Base-by-base conservation (phyloP, 352 stramenopile species). In the Phytopythium chamaehyphon region DNA sequence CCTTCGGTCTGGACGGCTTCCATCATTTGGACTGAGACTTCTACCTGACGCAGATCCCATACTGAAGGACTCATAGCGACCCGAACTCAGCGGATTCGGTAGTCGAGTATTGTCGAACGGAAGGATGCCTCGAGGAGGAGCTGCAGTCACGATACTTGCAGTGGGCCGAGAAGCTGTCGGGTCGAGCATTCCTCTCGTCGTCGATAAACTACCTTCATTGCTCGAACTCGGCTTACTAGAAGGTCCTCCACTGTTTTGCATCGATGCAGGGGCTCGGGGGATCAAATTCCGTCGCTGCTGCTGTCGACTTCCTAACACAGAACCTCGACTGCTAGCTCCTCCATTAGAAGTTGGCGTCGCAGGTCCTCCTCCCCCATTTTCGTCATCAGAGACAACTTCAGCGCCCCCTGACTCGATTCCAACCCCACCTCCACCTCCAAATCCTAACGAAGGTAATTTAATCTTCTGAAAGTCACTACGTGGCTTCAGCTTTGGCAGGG, bases 391-490 rank as follows among this genome's bases (percentile, higher is more conserved):
- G 6, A 74, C 51, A 0, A 90, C 73, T 47, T 88, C 78, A 1
- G 69, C 78, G 9, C 78, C 78, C 6, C 78, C 78, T 11, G 73
- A 84, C 49, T 76, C 73, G 33, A 65, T 61, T 1, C 35, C 51
- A 40, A 38, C 43, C 2, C 47, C 58, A 24, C 38, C 44, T 23
- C 60, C 59, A 6, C 61, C 61, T 26, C 57, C 55, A 21, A 75
- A 39, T 10, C 55, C 44, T 40, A 92, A 46, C 2, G 76, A 57
- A 1, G 80, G 83, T 9, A 93, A 52, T 47, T 89, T 90, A 40
- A 93, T 76, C 47, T 75, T 89, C 38, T 88, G 82, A 49, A 90
- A 93, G 38, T 93, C 83, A 39, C 80, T 88, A 7, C 83, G 77
- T 6, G 79, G 75, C 35, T 86, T 91, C 23, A 93, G 69, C 54